A percentile compares a stretch with the other conserved stretches of the same genome.
phyloP scores from a whole-genome alignment of 106 monocot species.

The Agapanthus africanus region DNA sequence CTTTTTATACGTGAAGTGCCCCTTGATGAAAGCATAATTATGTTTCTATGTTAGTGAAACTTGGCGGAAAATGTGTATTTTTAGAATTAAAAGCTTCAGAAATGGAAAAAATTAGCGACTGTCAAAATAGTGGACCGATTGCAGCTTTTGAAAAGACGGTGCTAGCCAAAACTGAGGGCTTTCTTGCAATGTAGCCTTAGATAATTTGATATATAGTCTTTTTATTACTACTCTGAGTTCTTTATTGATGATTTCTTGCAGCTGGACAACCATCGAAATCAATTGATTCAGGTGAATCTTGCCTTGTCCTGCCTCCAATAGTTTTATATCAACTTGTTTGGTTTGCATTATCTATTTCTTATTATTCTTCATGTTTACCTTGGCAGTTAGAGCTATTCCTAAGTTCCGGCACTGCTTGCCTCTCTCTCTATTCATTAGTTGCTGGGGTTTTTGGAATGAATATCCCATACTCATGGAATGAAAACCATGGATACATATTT shows the following conservation, averaged over 20 bases:
- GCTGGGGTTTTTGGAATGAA: slow-evolving; percentile 99
- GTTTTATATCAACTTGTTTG: background rate
- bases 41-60: too few species aligned
- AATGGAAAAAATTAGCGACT: too few species aligned
- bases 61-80: too few species aligned
- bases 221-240: background rate
- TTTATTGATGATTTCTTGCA: slow-evolving; percentile 26
- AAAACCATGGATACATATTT: slow-evolving; percentile 55
- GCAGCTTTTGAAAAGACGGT: too few species aligned
- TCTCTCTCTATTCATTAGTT: slow-evolving; percentile 77
- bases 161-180: too few species aligned
- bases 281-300: slow-evolving; percentile 81
- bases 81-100: too few species aligned
- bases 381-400: slow-evolving; percentile 85
- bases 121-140: too few species aligned
- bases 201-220: background rate
- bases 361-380: background rate
- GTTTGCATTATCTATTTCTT: background rate
- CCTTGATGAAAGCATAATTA: too few species aligned
- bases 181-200: too few species aligned
- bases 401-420: slow-evolving; percentile 73
- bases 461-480: slow-evolving; percentile 89
- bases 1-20: too few species aligned
- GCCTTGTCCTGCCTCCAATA: background rate
- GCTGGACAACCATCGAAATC: slow-evolving; percentile 99